Conservation (phyloP, 352 stramenopile genomes). For the Pythium vanterpoolii region DNA sequence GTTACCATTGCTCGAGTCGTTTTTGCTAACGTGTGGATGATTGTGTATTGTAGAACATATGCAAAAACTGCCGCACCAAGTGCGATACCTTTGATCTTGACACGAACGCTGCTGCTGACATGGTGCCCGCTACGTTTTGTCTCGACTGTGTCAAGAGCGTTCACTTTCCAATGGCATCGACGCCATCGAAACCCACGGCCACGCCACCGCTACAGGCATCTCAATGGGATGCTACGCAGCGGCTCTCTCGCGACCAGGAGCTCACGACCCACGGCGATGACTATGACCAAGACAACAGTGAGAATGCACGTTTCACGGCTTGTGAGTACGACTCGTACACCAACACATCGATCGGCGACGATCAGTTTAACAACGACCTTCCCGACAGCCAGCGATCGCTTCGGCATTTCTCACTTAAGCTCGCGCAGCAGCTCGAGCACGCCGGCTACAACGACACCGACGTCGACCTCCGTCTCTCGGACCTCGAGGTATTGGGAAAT, state of each 20-base stretch:
- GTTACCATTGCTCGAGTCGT: background rate
- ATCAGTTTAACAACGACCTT: background rate
- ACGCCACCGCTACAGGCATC: too few relatives aligned
- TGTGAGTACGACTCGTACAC: background rate
- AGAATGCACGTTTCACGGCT: background rate
- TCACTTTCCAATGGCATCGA: background rate
- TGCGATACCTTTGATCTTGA: conserved; percentile 8
- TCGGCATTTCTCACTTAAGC: background rate
- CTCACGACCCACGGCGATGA: too few relatives aligned
- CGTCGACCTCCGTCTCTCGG: background rate
- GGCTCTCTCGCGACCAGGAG: background rate
- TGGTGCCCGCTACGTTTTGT: conserved; percentile 12
- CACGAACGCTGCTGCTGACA: background rate
- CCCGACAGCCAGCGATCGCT: background rate
- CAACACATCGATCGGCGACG: background rate
- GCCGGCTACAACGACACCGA: background rate
- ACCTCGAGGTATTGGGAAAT: background rate
- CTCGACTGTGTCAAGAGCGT: conserved; percentile 6
- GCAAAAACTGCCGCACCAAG: conserved; percentile 15
- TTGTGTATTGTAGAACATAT: conserved; percentile 10
- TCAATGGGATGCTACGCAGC: background rate
- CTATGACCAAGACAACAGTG: background rate
- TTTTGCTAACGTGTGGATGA: background rate
- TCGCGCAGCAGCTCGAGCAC: background rate
- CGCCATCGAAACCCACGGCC: too few relatives aligned